Conservation (phyloP, 2,329 filamentous ascomycete genomes). For the Sclerotinia spermophila region DNA sequence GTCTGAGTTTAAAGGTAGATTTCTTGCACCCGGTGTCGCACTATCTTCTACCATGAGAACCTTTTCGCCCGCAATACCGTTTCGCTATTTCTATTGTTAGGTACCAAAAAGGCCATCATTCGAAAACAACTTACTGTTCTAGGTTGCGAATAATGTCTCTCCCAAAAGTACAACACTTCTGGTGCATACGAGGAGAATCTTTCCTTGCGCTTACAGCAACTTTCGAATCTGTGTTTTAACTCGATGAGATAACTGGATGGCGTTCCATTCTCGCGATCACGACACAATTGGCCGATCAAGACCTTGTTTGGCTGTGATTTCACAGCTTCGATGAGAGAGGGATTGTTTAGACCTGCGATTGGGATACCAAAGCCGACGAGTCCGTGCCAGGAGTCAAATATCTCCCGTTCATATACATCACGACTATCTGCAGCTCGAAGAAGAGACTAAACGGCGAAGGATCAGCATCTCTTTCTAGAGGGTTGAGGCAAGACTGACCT, state of each 20-base stretch:
- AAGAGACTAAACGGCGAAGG: background rate
- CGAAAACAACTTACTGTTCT: background rate
- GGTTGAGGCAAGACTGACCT: background rate
- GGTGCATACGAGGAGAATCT: background rate
- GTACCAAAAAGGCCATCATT: background rate
- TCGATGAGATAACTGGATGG: conserved; percentile 2
- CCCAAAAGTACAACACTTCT: conserved; percentile 17
- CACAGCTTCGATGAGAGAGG: conserved; percentile 8
- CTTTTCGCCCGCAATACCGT: background rate
- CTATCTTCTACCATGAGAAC: conserved; percentile 12
- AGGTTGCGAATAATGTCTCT: conserved; percentile 1
- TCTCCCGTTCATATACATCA: background rate
- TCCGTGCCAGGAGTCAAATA: conserved; percentile 10
- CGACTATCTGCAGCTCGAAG: background rate
- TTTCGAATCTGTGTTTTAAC: conserved; percentile 8
- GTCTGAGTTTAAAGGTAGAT: conserved; percentile 1
- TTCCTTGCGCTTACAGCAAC: background rate
- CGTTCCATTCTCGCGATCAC: background rate
- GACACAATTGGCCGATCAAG: conserved; percentile 8
- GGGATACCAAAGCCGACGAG: conserved; percentile 18
- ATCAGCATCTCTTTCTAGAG: background rate
- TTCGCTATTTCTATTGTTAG: background rate
- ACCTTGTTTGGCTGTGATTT: conserved; percentile 17
- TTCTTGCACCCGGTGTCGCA: conserved; percentile 5
- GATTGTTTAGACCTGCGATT: conserved; percentile 6